Evolutionary conservation across 176 grass and related monocot species (phyloP).

Genomic region (Ananas comosus): DNA sequence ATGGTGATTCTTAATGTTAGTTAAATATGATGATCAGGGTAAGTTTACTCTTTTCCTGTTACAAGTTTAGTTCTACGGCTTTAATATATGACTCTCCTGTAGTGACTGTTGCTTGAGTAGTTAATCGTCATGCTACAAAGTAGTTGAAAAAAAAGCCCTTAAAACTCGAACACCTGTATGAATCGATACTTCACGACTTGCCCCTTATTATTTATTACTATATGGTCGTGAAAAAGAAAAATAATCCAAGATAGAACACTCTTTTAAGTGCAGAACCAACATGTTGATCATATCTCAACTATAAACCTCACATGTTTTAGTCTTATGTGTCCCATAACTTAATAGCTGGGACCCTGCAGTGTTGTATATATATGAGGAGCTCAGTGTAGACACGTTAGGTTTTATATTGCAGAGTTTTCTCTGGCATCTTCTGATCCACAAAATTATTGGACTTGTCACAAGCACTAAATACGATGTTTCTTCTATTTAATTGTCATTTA

Average conservation of each 20-base stretch:
- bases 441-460: background rate
- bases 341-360: background rate
- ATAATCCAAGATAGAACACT: background rate
- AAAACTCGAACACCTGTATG: background rate
- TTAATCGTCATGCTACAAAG: background rate
- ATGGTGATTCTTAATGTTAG: too few species aligned
- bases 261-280: background rate
- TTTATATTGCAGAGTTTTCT: background rate
- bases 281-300: background rate
- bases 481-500: too few species aligned
- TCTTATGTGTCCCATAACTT: background rate
- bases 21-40: too few species aligned
- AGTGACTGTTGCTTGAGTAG: background rate
- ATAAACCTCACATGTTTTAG: background rate
- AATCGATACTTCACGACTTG: too few species aligned
- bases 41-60: too few species aligned
- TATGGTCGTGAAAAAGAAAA: background rate
- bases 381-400: background rate
- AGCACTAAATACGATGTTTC: too few species aligned
- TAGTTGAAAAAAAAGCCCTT: background rate
- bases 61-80: too few species aligned
- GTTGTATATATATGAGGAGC: background rate
- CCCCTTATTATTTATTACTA: background rate
- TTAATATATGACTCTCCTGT: too few species aligned
- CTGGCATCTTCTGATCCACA: background rate